Base-by-base conservation (phyloP, 2,329 filamentous ascomycete genomes). In the Pyrenophora seminiperda region DNA sequence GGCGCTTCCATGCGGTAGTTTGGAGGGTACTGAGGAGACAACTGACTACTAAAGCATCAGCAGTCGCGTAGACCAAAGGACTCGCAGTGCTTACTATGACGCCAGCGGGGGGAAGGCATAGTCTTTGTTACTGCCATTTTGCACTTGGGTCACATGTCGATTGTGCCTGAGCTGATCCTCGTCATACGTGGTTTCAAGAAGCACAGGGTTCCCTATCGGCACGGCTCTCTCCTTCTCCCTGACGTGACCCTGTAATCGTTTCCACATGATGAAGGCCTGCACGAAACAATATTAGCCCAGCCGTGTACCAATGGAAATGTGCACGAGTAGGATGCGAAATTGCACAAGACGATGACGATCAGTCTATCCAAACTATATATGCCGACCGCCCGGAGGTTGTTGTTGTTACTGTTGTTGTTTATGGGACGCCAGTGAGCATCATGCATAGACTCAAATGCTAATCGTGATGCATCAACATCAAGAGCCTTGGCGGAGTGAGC, bases 201-300 rank as follows among this genome's bases (percentile, higher is more conserved):
- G 68, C 36, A 76, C 74, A 27, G 78, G 76, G 61, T 74, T 75
- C 47, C 75, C 73, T 57, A 77, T 77, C 14, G 67, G 63, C 43
- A 56, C 41, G 38, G 50, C 41, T 38, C 73, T 75, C 50, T 77
- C 75, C 65, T 69, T 77, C 56, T 75, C 74, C 59, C 71, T 68
- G 29, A 59, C 64, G 46, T 69, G 63, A 64, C 76, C 73, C 67
- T 78, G 72, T 62, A 81, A 67, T 62, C 79, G 79, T 66, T 81
- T 80, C 80, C 80, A 83, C 81, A 84, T 73, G 41, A 53, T 51
- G 47, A 29, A 27, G 38, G 29, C 54, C 66, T 71, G 56, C 46
- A 62, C 59, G 52, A 63, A 66, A 61, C 58, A 41, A 41, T 39
- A 46, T 71, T 68, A 70, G 68, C 58, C 46, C 36, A 32, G 45